Base-by-base conservation (phyloP, 2,329 filamentous ascomycete genomes). In the Penicillium corylophilum region DNA sequence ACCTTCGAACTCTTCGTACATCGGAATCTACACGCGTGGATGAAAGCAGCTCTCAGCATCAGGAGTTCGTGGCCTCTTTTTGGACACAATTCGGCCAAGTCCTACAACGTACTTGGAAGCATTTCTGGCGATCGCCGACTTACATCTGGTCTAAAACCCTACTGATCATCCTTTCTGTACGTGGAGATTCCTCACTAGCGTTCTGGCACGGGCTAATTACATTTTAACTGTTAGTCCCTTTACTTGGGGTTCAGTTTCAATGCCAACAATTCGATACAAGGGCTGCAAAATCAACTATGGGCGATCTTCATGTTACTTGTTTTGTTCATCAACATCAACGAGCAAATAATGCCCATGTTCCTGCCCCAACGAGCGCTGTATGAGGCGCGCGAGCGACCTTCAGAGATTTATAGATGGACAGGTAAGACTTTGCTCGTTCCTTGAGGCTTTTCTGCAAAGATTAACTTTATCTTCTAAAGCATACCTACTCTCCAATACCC, bases 271-370 rank as follows among this genome's bases (percentile, higher is more conserved):
- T 84, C 82, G 12, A 81, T 86, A 39, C 87, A 90, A 66, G 89
- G 89, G 48, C 76, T 93, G 4, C 87, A 91, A 71, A 91, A 92
- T 72, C 87, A 91, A 64, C 87, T 91, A 79, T 93, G 93, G 65
- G 80, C 83, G 16, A 86, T 93, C 62, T 94, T 93, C 81, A 86
- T 91, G 78, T 74, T 92, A 45, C 75, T 76, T 63, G 71, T 73
- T 3, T 73, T 78, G 40, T 81, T 81, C 66, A 77, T 77, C 5
- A 75, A 74, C 5, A 61, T 81, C 9, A 75, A 78, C 2, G 76
- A 81, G 52, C 77, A 77, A 45, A 66, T 65, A 39, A 91, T 93
- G 87, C 89, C 89, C 0, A 85, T 89, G 61, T 93, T 94, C 63
- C 86, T 93, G 60, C 84, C 85, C 18, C 89, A 92, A 64, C 84